Base-by-base conservation (phyloP, 305 asterid genomes). In the Galium porrigens region DNA sequence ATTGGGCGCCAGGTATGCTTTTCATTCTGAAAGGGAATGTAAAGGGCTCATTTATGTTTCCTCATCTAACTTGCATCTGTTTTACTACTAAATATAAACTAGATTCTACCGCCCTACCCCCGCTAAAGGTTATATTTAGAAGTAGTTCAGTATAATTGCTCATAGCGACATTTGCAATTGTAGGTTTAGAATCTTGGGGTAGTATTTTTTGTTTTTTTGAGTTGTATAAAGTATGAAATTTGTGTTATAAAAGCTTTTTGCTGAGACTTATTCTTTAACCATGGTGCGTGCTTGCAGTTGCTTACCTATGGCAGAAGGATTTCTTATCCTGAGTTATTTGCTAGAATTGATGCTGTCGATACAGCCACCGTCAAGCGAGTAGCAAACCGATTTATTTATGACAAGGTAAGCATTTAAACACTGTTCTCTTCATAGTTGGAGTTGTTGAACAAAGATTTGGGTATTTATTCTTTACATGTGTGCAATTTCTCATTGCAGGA, bases 241-340 rank as follows among this genome's bases (percentile, higher is more conserved):
- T 27, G 6, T 7, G 9, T 15, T 2, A 22, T 53, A 53, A 27
- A 11, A 4, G 22, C 39, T 54, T 63, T 54, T 63, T 54, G 46
- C 34, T 41, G 14, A 51, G 25, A 4, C 36, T 33, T 36, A 12
- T 74, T 44, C 34, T 62, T 33, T 8, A 14, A 17, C 64, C 20
- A 29, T 18, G 60, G 52, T 12, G 25, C 25, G 64, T 74, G 67
- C 30, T 75, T 82, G 82, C 95, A 92, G 99, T 64, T 92, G 78
- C 82, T 92, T 64, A 92, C 97, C 30, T 89, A 87, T 64, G 97
- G 99, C 60, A 80, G 99, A 78, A 89, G 97, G 74, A 85, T 89
- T 67, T 95, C 99, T 25, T 90, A 72, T 59, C 83, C 95, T 15
- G 99, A 92, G 81, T 79, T 92, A 22, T 85, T 87, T 77, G 95